phyloP scores from a whole-genome alignment of 73 alveolate species.

The Tetrahymena thermophila region DNA sequence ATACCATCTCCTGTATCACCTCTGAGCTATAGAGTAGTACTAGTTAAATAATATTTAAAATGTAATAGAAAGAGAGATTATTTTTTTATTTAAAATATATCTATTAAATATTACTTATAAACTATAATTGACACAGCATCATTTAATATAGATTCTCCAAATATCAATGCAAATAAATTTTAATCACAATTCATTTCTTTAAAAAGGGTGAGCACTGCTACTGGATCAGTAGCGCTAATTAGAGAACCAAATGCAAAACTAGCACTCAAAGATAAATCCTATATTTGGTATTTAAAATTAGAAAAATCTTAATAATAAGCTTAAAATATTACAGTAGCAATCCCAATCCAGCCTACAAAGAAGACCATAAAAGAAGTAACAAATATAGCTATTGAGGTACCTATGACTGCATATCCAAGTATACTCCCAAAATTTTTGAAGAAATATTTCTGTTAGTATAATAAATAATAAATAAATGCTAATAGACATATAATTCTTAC shows the following conservation, averaged over 20 bases:
- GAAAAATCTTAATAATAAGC: not conserved
- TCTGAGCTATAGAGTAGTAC: not conserved
- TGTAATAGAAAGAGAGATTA: not conserved
- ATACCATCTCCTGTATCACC: not conserved
- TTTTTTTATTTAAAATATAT: not conserved
- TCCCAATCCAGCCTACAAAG: constrained; percentile 8
- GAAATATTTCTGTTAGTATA: constrained; percentile 18
- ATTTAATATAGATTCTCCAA: constrained; percentile 84
- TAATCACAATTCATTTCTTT: constrained; percentile 59
- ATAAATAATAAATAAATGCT: not conserved
- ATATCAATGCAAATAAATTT: constrained; percentile 53
- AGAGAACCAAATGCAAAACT: constrained; percentile 70
- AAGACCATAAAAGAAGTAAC: constrained; percentile 32
- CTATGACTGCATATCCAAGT: constrained; percentile 66
- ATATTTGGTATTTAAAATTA: not conserved
- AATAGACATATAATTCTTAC: not conserved
- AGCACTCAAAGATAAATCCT: constrained; percentile 49
- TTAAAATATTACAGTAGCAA: not conserved
- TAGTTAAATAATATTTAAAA: not conserved
- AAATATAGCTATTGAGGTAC: constrained; percentile 65
- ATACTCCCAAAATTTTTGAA: constrained; percentile 74
- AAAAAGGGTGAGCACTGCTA: constrained; percentile 71
- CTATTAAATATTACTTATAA: constrained; percentile 1
- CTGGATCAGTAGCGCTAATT: constrained; percentile 89
- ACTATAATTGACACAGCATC: constrained; percentile 70